Evolutionary conservation across 805 yeast species (phyloP).

Genomic region (Jamesozyma jinghongensis): DNA sequence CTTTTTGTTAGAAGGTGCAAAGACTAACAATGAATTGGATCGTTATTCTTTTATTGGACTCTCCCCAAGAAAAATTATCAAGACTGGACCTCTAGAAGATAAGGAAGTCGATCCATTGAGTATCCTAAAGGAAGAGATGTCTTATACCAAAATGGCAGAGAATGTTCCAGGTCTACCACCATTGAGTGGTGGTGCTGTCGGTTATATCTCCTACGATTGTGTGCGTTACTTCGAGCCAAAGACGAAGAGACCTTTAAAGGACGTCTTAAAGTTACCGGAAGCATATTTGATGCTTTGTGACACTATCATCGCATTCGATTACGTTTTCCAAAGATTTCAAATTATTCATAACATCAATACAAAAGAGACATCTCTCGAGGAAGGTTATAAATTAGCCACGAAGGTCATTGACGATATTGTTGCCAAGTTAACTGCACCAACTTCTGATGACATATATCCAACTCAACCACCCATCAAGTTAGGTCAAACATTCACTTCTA

Average conservation of each 20-base stretch:
- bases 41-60: constrained; percentile 88
- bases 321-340: constrained; percentile 88
- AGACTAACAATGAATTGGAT: constrained; percentile 80
- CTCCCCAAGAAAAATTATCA: constrained; percentile 71
- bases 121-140: constrained; percentile 66
- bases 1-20: constrained; percentile 81
- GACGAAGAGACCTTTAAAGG: constrained; percentile 65
- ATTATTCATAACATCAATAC: constrained; percentile 71
- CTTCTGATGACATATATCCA: constrained; percentile 48
- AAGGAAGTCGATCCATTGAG: constrained; percentile 70
- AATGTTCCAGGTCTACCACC: constrained; percentile 70
- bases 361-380: constrained; percentile 24
- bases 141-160: constrained; percentile 54
- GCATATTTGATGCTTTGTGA: constrained; percentile 88
- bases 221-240: constrained; percentile 93
- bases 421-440: constrained; percentile 36
- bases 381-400: constrained; percentile 47
- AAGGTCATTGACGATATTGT: constrained; percentile 51
- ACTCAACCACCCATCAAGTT: constrained; percentile 63
- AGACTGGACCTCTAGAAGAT: constrained; percentile 51
- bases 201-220: constrained; percentile 94
- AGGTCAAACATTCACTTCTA: constrained; percentile 68
- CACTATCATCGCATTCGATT: constrained; percentile 83
- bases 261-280: constrained; percentile 80
- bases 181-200: constrained; percentile 92